Percentiles rank a stretch among this genome's conserved stretches.
Conservation (phyloP, 2,329 filamentous ascomycete species). For the Myotisia sp. region DNA sequence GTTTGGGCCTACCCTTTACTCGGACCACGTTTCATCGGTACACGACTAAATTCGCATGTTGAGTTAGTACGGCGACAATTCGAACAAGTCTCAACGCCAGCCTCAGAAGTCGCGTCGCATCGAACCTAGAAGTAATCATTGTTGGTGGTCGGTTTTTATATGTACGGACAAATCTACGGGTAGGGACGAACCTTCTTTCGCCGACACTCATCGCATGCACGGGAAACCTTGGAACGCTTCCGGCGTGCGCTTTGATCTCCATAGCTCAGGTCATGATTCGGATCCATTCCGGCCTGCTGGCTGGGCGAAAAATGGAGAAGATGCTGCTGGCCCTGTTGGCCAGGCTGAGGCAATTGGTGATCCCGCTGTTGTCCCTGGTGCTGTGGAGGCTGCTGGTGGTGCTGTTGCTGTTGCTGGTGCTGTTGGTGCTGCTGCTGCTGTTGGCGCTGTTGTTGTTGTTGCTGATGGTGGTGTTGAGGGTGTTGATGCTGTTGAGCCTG, state of each 20-base stretch:
- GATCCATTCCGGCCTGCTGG: slow-evolving; percentile 32
- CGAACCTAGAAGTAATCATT: slow-evolving; percentile 43
- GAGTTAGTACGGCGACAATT: slow-evolving; percentile 66
- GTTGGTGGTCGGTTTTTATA: neutral
- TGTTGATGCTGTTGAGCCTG: slow-evolving; percentile 5
- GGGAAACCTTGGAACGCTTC: slow-evolving; percentile 73
- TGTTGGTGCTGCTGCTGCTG: slow-evolving; percentile 8
- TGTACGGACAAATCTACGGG: slow-evolving; percentile 3
- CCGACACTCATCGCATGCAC: slow-evolving; percentile 78
- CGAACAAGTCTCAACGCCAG: slow-evolving; percentile 58
- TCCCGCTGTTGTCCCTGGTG: slow-evolving; percentile 4
- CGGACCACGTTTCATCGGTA: slow-evolving; percentile 76
- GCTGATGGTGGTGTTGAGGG: no score
- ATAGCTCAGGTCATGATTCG: slow-evolving; percentile 36
- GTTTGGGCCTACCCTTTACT: slow-evolving; percentile 57
- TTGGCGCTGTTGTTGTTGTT: slow-evolving; percentile 9
- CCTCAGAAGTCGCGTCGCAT: slow-evolving; percentile 67
- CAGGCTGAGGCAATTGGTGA: slow-evolving; percentile 1
- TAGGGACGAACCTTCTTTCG: slow-evolving; percentile 52
- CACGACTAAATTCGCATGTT: slow-evolving; percentile 70
- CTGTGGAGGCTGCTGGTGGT: neutral
- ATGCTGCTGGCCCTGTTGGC: slow-evolving; percentile 17
- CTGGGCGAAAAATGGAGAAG: slow-evolving; percentile 31
- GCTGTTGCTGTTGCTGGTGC: slow-evolving; percentile 1
- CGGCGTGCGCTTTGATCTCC: slow-evolving; percentile 51